These are phyloP conservation scores for Linnemannia hyalina DNA, from an alignment of 192 early-diverging fungal species.

Conservation along the genomic window DNA sequence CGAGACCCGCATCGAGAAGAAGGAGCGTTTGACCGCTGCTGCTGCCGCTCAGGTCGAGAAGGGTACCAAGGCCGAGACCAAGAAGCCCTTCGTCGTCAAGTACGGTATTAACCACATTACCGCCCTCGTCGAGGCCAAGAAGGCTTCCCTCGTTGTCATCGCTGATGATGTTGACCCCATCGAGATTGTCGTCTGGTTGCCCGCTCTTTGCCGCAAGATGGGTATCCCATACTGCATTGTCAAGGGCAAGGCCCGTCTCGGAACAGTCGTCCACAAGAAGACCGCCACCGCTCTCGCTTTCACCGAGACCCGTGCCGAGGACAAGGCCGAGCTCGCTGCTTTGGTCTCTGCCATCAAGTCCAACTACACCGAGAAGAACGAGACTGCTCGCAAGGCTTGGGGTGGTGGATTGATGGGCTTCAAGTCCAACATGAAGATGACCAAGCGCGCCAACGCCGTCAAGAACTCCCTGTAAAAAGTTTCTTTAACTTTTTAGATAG, in stretches of 20 bases:
- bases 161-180: slow-evolving; percentile 99
- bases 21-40: slow-evolving; percentile 87
- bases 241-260: slow-evolving; percentile 99
- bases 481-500: not conserved
- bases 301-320: slow-evolving; percentile 94
- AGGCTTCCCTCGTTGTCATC: slow-evolving; percentile 98
- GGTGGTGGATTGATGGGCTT: slow-evolving; percentile 98
- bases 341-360: slow-evolving; percentile 93
- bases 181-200: slow-evolving; percentile 99
- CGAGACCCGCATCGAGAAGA: slow-evolving; percentile 98
- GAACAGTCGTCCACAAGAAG: slow-evolving; percentile 99
- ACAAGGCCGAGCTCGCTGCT: slow-evolving; percentile 91
- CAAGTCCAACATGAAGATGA: slow-evolving; percentile 89
- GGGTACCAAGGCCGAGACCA: slow-evolving; percentile 85
- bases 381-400: slow-evolving; percentile 92
- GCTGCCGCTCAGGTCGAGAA: slow-evolving; percentile 91
- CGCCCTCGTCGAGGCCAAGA: slow-evolving; percentile 98
- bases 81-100: slow-evolving; percentile 98
- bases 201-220: slow-evolving; percentile 99
- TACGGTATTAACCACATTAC: slow-evolving; percentile 99
- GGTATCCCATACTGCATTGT: slow-evolving; percentile 99
- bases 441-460: slow-evolving; percentile 78
- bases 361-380: slow-evolving; percentile 97
- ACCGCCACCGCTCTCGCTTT: slow-evolving; percentile 97
- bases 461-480: slow-evolving; percentile 55